Conservation (phyloP, 1,284 basidiomycete species). For the Ceratobasidium sp. region DNA sequence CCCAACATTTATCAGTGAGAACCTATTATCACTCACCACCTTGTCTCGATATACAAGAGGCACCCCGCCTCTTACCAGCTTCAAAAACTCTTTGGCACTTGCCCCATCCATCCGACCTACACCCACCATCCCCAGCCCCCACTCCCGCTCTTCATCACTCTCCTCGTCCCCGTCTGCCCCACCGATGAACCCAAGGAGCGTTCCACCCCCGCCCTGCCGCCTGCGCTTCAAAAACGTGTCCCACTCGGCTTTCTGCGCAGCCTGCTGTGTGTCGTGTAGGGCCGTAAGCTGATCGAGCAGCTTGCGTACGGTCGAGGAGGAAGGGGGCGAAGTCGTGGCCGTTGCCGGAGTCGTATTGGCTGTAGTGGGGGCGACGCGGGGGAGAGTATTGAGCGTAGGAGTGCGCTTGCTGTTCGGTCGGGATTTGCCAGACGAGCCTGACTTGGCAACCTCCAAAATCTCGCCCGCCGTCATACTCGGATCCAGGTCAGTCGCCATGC, state of each 20-base stretch:
- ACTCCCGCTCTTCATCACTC: slow-evolving; percentile 74
- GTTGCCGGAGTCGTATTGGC: slow-evolving; percentile 47
- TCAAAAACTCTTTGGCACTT: slow-evolving; percentile 76
- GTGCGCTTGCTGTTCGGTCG: slow-evolving; percentile 43
- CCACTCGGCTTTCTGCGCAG: slow-evolving; percentile 82
- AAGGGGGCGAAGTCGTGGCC: slow-evolving; percentile 30
- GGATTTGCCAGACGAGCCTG: slow-evolving; percentile 29
- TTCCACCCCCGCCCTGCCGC: slow-evolving; percentile 61
- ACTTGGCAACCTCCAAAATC: slow-evolving; percentile 25
- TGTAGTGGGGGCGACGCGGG: slow-evolving; percentile 46
- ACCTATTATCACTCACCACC: slow-evolving; percentile 57
- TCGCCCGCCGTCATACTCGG: slow-evolving; percentile 28
- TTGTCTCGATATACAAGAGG: slow-evolving; percentile 89
- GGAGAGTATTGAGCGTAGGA: slow-evolving; percentile 52
- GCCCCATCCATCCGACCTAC: slow-evolving; percentile 85
- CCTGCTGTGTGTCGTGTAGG: slow-evolving; percentile 87
- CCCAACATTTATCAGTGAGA: slow-evolving; percentile 45
- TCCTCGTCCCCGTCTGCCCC: slow-evolving; percentile 67
- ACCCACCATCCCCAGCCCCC: slow-evolving; percentile 83
- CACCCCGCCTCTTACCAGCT: slow-evolving; percentile 84
- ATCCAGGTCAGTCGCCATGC: slow-evolving; percentile 23
- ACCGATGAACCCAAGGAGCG: slow-evolving; percentile 65
- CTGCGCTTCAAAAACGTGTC: slow-evolving; percentile 80
- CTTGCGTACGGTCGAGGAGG: slow-evolving; percentile 67
- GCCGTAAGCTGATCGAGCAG: slow-evolving; percentile 84